A percentile compares a stretch with the other conserved stretches of the same genome.
These are phyloP conservation scores for Lodderomyces parapsilosis DNA, from an alignment of 1,139 yeast genomes.

Conservation along the genomic window DNA sequence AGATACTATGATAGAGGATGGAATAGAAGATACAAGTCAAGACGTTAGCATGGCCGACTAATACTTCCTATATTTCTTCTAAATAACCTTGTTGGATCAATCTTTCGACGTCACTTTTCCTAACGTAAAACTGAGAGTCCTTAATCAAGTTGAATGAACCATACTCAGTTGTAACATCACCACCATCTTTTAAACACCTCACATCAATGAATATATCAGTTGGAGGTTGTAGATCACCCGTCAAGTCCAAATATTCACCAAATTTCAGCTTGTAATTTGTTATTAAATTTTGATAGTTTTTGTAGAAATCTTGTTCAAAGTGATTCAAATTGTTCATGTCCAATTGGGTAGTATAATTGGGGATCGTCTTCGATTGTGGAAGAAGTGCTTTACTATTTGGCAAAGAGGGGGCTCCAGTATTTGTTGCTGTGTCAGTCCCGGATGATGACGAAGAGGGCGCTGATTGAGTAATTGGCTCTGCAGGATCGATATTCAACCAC, in stretches of 20 bases:
- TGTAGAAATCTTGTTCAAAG: constrained; percentile 76
- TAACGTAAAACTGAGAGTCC: constrained; percentile 90
- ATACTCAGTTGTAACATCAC: constrained; percentile 95
- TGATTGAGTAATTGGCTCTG: constrained; percentile 13
- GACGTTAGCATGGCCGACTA: constrained; percentile 5
- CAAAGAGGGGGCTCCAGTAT: background rate
- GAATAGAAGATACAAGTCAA: background rate
- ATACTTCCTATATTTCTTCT: constrained; percentile 54
- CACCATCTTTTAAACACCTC: constrained; percentile 89
- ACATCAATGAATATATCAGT: constrained; percentile 90
- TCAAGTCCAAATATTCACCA: constrained; percentile 74
- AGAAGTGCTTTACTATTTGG: constrained; percentile 1
- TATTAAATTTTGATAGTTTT: constrained; percentile 67
- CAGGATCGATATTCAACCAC: constrained; percentile 60
- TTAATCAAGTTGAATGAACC: constrained; percentile 95
- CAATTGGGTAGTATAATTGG: constrained; percentile 30
- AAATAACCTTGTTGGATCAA: constrained; percentile 92
- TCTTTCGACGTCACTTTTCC: constrained; percentile 92
- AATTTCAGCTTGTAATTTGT: constrained; percentile 76
- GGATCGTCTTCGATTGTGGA: constrained; percentile 7
- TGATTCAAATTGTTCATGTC: constrained; percentile 60
- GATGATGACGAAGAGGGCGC: too few relatives aligned
- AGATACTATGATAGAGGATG: constrained; percentile 12
- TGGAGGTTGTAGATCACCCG: constrained; percentile 89
- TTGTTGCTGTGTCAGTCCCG: background rate